These are phyloP conservation scores for Podospora anserina DNA, from an alignment of 495 filamentous ascomycete species.

Conservation along the genomic window DNA sequence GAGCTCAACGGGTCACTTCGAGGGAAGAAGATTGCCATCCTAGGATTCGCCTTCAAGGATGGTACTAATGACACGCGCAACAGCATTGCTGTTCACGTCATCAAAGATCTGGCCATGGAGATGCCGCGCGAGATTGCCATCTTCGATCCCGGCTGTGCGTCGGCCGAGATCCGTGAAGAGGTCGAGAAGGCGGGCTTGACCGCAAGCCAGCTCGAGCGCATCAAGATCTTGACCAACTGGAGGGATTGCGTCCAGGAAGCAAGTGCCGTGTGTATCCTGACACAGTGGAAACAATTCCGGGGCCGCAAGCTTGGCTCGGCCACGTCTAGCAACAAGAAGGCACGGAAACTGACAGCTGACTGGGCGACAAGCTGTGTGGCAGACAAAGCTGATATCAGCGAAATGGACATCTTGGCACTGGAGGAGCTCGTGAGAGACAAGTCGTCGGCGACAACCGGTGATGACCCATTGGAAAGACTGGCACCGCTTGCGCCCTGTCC, in stretches of 20 bases:
- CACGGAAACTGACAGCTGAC: neutral
- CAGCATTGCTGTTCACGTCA: conserved; percentile 64
- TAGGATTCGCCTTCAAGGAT: conserved; percentile 83
- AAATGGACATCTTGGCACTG: conserved; percentile 26
- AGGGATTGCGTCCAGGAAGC: conserved; percentile 46
- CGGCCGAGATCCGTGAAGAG: conserved; percentile 40
- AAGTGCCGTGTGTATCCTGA: conserved; percentile 30
- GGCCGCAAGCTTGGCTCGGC: conserved; percentile 16
- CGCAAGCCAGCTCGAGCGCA: conserved; percentile 36
- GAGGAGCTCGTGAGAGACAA: conserved; percentile 19
- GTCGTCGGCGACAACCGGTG: neutral
- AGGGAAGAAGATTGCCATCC: conserved; percentile 67
- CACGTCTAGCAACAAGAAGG: neutral
- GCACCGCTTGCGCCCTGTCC: conserved; percentile 22
- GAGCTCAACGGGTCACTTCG: conserved; percentile 66
- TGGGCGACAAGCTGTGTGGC: neutral
- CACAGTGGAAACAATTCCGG: conserved; percentile 35
- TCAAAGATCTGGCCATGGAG: conserved; percentile 62
- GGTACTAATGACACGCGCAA: conserved; percentile 76
- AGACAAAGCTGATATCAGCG: conserved; percentile 13
- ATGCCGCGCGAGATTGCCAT: conserved; percentile 62
- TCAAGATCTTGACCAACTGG: conserved; percentile 40
- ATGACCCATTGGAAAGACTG: conserved; percentile 29
- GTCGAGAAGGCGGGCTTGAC: conserved; percentile 38
- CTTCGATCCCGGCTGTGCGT: conserved; percentile 67